These are phyloP conservation scores for Blastomyces parvus DNA, from an alignment of 2,329 filamentous ascomycete genomes.

Conservation along the genomic window DNA sequence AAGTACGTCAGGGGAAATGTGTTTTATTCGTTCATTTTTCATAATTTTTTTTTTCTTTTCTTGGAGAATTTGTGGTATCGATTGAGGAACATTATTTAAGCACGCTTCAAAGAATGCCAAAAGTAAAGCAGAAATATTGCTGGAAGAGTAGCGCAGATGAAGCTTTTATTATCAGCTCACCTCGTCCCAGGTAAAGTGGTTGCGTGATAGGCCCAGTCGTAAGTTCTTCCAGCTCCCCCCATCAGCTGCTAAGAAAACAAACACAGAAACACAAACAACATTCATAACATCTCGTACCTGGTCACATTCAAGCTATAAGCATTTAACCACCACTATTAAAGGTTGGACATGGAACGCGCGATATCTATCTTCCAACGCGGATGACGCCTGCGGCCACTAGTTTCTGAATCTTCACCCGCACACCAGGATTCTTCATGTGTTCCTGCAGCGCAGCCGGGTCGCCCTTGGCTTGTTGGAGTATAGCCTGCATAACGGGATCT, in stretches of 20 bases:
- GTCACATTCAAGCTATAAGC: neutral
- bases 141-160: neutral
- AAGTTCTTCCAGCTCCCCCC: neutral
- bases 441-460: constrained; percentile 89
- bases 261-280: neutral
- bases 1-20: neutral
- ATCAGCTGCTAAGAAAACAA: neutral
- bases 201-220: neutral
- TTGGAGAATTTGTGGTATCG: neutral
- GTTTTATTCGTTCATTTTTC: neutral
- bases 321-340: neutral
- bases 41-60: neutral
- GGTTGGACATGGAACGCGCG: neutral
- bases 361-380: constrained; percentile 52
- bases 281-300: neutral
- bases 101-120: neutral
- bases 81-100: neutral
- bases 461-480: constrained; percentile 89
- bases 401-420: constrained; percentile 87
- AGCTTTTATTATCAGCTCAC: neutral
- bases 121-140: neutral
- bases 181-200: neutral
- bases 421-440: constrained; percentile 87
- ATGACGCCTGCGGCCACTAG: constrained; percentile 89
- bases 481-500: constrained; percentile 96